Base-by-base conservation (phyloP, 2,329 filamentous ascomycete species). In the Sphaerulina musiva region DNA sequence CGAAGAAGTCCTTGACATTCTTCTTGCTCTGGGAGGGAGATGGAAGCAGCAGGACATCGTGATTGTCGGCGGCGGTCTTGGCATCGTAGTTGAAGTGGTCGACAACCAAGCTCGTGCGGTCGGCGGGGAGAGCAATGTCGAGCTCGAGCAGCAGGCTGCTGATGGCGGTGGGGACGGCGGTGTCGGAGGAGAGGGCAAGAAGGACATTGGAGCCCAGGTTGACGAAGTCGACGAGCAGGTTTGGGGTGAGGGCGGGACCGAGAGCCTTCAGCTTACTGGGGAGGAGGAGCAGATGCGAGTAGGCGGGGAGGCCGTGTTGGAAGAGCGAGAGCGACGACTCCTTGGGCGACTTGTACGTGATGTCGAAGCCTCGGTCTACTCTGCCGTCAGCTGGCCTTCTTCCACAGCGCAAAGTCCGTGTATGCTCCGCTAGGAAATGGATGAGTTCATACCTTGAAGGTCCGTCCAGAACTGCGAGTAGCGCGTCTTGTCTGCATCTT, bases 61-160 rank as follows among this genome's bases (percentile, higher is more conserved):
- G 93, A 68, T 84, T 81, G 60, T 96, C 90, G 47, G 83, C 68
- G 4, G 92, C 86, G 40, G 86, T 89, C 32, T 80, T 64, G 53
- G 80, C 78, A 68, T 97, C 92, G 74, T 93, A 93, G 76, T 89
- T 87, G 82, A 97, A 96, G 77, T 98, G 93, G 73, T 97, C 93
- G 58, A 97, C 85, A 5, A 95, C 86, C 54, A 92, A 77, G 54
- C 88, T 84, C 53, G 86, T 89, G 66, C 91, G 88, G 73, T 95
- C 92, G 36, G 82, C 74, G 39, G 93, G 89, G n/a, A 96, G 81
- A 62, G 84, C 78, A 67, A 98, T 87, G 69, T 96, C 92, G 70
- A 96, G 79, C 73, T 97, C 90, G 66, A 87, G 77, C 48, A 97
- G 86, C 53, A 95, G 79, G 41, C 86, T 86, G 61, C 84, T 83